A percentile compares a stretch with the other conserved stretches of the same genome.
These are phyloP conservation scores for Penicillium palitans DNA, from an alignment of 2,329 filamentous ascomycete genomes.

Conservation along the genomic window DNA sequence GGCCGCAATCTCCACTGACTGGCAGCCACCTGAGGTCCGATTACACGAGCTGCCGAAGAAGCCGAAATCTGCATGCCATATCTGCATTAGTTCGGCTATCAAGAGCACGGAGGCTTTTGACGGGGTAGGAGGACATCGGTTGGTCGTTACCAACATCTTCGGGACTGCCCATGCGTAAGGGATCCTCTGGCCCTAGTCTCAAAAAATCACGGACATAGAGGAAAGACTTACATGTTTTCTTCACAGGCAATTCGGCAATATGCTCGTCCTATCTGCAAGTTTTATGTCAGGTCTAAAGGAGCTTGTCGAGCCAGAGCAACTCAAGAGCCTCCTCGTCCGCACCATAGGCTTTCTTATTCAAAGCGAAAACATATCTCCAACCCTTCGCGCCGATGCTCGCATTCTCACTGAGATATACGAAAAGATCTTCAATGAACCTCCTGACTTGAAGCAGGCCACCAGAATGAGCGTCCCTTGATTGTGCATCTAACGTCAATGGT, in stretches of 20 bases:
- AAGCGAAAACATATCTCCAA: conserved; percentile 71
- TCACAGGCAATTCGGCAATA: conserved; percentile 88
- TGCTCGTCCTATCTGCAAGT: conserved; percentile 80
- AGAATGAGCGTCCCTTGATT: background rate
- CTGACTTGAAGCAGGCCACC: background rate
- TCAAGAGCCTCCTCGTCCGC: conserved; percentile 64
- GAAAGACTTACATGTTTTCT: conserved; percentile 24
- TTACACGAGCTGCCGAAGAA: conserved; percentile 39
- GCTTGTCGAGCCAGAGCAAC: conserved; percentile 56
- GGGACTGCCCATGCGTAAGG: conserved; percentile 11
- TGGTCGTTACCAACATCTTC: conserved; percentile 10
- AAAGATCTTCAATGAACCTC: conserved; percentile 43
- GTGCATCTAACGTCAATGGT: too few relatives aligned
- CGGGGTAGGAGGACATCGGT: conserved; percentile 6
- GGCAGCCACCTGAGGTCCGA: conserved; percentile 19
- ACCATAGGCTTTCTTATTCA: conserved; percentile 76
- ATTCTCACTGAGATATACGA: conserved; percentile 63
- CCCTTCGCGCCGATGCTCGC: conserved; percentile 69
- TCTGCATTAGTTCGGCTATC: conserved; percentile 2
- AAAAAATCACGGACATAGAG: too few relatives aligned
- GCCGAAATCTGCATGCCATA: conserved; percentile 29
- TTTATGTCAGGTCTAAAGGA: conserved; percentile 66
- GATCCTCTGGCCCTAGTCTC: background rate
- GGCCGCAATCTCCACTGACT: conserved; percentile 8
- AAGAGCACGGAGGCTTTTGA: conserved; percentile 8